Evolutionary conservation across 192 early-diverging fungal species (phyloP), one percentile per base, ranked within the genome.

Genomic region (Phlyctochytrium planicorne): DNA sequence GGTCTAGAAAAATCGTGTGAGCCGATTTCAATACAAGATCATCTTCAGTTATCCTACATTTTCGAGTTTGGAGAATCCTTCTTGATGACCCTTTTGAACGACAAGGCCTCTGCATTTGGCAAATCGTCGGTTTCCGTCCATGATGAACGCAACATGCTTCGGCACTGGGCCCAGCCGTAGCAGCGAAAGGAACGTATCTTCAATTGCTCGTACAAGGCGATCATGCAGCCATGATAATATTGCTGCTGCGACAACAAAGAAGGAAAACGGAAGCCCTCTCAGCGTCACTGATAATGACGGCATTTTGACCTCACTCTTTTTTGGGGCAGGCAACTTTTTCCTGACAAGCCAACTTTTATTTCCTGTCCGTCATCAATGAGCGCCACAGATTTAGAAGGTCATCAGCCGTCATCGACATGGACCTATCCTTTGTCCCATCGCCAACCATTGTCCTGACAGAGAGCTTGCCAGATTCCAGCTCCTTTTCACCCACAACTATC

Each of bases 111-210:
- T n/a, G 1, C 75, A 73, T 55, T 87, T 88, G 37, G 94, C 96
- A 73, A 84, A 99, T 30, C 97, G 87, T 34, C 97, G 80, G 79
- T 99, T 99, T 4, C 97, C 97, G 72, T 99, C 97, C 90, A 99
- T 94, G 52, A 99, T 91, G 71, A 99, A 94, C 1, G 89, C 95
- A 17, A 98, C 82, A 73, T 99, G 97, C 29, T 81, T 74, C 2
- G 97, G 97, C 14, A 99, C 82, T 0, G 89, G 86, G 3, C 96
- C 95, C 37, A 88, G 81, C 10, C 69, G 63, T 16, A 74, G 36
- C 3, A 71, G 1, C 12, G 10, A 14, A 10, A 50, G 40, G 40
- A 50, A 10, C 12, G n/a, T 50, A n/a, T 50, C 40, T 14, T 59
- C 24, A 10, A 59, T 59, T 10, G 30, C n/a, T n/a, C n/a, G n/a